These are phyloP conservation scores for Arctium minus DNA, from an alignment of 129 eudicot species.

Conservation along the genomic window DNA sequence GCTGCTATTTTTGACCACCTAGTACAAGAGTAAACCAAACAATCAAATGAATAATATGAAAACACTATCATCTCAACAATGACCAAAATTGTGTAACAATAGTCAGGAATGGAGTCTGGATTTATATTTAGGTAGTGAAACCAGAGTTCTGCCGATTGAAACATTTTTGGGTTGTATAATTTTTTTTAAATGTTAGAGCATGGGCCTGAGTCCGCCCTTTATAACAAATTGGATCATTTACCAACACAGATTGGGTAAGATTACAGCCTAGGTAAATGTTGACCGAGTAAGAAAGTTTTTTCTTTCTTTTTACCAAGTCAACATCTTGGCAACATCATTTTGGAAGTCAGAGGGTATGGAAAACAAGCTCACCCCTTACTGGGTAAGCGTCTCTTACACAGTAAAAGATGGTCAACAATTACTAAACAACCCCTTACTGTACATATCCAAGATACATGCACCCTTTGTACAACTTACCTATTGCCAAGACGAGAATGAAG, in stretches of 20 bases:
- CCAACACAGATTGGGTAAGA: too few relatives aligned
- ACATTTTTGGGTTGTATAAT: too few relatives aligned
- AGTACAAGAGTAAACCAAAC: not conserved
- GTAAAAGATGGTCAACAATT: not conserved
- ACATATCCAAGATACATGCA: not conserved
- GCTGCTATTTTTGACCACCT: constrained; percentile 71
- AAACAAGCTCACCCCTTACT: not conserved
- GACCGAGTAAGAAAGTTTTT: not conserved
- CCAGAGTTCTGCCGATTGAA: too few relatives aligned
- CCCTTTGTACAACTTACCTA: constrained; percentile 33
- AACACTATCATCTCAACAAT: not conserved
- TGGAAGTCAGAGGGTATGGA: not conserved
- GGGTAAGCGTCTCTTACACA: not conserved
- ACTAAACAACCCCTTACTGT: not conserved
- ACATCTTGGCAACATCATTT: not conserved
- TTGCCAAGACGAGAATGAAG: constrained; percentile 84
- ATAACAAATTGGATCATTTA: too few relatives aligned
- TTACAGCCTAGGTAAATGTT: not conserved
- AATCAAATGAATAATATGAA: not conserved
- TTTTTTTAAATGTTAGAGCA: not conserved
- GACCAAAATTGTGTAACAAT: not conserved
- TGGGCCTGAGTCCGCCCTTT: not conserved
- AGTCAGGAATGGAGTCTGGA: not conserved
- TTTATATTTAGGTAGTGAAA: not conserved
- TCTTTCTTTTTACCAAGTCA: too few relatives aligned